Base-by-base conservation (phyloP, 192 early-diverging fungal species). In the Linderina pennispora region DNA sequence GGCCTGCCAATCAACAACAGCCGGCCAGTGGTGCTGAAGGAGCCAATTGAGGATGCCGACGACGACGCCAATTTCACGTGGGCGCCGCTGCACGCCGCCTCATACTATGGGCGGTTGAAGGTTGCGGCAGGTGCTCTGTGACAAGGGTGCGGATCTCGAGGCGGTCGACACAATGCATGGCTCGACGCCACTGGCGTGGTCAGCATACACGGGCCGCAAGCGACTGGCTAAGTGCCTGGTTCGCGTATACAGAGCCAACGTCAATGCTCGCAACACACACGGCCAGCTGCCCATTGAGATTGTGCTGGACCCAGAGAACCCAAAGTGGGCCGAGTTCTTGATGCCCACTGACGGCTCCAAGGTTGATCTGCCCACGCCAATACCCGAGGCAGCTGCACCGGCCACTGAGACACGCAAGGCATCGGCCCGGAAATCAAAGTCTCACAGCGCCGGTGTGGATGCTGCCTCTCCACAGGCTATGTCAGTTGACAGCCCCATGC, bases 141-240 rank as follows among this genome's bases (percentile, higher is more conserved):
- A 77, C 5, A 67, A 78, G 26, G 88, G 88, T 9, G 91, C 88
- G 4, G 58, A 91, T 34, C 63, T 94, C 18, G 89, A 94, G 50
- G 48, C 88, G 0, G 59, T 82, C 9, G 93, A 97, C 59, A 90
- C 90, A 1, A 85, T 88, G 84, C 84, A 92, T 52, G 62, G 69
- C 13, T 88, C 82, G 3, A 80, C 82, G 23, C 85, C 93, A n/a
- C 66, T 97, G 13, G 88, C 84, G 0, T 97, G 93, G 93, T 90
- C 91, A 10, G 89, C 88, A 3, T 92, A 87, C 57, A 88, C 82
- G 21, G 77, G 77, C 43, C 76, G 90, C 57, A 70, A 79, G 40
- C 76, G 82, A 25, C 75, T 81, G 10, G 88, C 85, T 33, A 78
- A 74, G 51, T 36, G 82, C 23, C 62, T 97, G 45, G 76, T 97